Evolutionary conservation across 139 green algal species (phyloP).

Genomic region (Cymbomonas tetramitiformis): DNA sequence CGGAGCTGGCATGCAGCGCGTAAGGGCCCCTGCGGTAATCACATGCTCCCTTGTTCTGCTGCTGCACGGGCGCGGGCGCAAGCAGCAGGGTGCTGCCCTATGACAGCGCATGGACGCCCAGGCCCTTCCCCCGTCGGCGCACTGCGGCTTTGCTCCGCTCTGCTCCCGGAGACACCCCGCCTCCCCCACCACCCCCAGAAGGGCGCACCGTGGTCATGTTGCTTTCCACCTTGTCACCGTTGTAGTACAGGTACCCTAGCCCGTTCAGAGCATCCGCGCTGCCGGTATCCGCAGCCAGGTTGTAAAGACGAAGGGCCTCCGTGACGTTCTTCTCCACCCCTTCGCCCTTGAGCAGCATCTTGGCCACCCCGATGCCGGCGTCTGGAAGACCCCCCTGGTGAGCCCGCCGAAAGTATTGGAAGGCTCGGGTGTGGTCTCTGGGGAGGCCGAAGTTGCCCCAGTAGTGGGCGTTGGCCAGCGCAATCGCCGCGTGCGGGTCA

Average conservation of each 20-base stretch:
- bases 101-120: too few relatives aligned
- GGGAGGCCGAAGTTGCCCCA: slow-evolving; percentile 3
- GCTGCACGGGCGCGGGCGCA: too few relatives aligned
- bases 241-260: slow-evolving; percentile 1
- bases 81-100: too few relatives aligned
- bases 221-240: background rate
- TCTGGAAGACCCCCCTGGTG: background rate
- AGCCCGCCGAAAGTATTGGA: background rate
- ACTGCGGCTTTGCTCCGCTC: too few relatives aligned
- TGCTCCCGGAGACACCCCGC: too few relatives aligned
- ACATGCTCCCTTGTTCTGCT: too few relatives aligned
- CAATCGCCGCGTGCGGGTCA: background rate
- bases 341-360: slow-evolving; percentile 8
- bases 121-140: too few relatives aligned
- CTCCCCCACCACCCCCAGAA: too few relatives aligned
- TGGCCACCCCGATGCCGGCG: slow-evolving; percentile 1
- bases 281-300: background rate
- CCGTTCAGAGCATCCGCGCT: slow-evolving; percentile 5
- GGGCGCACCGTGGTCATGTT: slow-evolving; percentile 5
- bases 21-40: too few relatives aligned
- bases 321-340: slow-evolving; percentile 8
- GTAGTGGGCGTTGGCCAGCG: slow-evolving; percentile 4
- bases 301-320: background rate
- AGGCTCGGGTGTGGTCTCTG: background rate
- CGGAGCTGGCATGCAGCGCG: too few relatives aligned